Base-by-base conservation (phyloP, 345 rosid species). In the Salix suchowensis region DNA sequence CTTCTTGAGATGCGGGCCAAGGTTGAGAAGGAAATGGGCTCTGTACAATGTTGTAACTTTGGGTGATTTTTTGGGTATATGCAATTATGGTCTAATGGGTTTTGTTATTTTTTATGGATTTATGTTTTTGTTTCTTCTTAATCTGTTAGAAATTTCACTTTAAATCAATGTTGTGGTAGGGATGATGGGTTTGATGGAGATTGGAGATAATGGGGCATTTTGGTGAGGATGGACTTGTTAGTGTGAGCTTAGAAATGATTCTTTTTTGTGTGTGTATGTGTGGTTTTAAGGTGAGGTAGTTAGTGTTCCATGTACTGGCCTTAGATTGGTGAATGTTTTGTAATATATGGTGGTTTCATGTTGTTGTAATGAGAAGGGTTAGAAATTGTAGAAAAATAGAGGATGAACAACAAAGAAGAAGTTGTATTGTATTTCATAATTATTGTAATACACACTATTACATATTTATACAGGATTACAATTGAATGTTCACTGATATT, bases 1-100 rank as follows among this genome's bases (percentile, higher is more conserved):
- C 70, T 77, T 21, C 70, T 70, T 5, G 80, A 77, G 39, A 77
- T 77, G 80, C 75, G 65, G 66, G 75, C 75, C 70, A 77, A 77
- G 42, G 80, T 77, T 7, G 80, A 71, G 61, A 77, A 65, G 55
- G 80, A 71, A 28, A 77, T 77, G 80, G 69, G 75, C 66, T 71
- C 75, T 65, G 42, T 67, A 6, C 80, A 77, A 71, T 71, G 80
- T 77, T 10, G 12, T 34, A 6, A 15, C 30, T 44, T 52, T 52
- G 8, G 21, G 21, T 1, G 7, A 30, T 50, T 50, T 50, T 50
- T 50, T 50, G 55, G n/a, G n/a, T 50, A 52, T 18, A 52, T 18
- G n/a, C 58, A 52, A 52, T 18, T 52, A 52, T 18, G 10, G n/a
- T 52, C 58, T 52, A 16, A 52, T 52, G 58, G 58, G 2, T 52